Evolutionary conservation across 805 yeast genomes (phyloP).

Genomic region (Saturnispora zaruensis): DNA sequence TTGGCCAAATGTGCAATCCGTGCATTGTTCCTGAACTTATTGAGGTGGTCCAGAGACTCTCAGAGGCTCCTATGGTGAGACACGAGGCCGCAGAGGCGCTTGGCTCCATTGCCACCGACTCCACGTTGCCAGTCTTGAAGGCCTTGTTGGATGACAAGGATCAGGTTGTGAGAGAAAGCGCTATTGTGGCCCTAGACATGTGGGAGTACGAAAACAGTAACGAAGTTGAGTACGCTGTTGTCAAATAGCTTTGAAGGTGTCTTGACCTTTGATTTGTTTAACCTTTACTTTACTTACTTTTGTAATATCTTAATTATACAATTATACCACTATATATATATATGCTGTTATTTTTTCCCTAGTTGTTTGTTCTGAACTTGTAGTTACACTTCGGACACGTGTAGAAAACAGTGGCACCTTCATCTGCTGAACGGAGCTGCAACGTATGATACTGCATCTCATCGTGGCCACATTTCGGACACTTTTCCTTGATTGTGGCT

Average conservation of each 20-base stretch:
- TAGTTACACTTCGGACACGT: constrained; percentile 92
- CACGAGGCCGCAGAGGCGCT: constrained; percentile 99
- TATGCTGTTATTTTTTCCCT: not conserved
- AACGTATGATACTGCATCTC: constrained; percentile 97
- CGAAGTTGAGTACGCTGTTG: constrained; percentile 66
- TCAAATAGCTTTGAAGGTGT: constrained; percentile 2
- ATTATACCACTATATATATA: not conserved
- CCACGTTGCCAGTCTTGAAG: constrained; percentile 81
- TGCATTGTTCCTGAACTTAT: constrained; percentile 82
- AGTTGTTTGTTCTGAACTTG: constrained; percentile 85
- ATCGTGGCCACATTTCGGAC: constrained; percentile 98
- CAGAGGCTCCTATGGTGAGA: constrained; percentile 97
- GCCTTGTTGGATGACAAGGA: constrained; percentile 73
- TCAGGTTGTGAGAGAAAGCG: constrained; percentile 91
- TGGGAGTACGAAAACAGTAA: constrained; percentile 86
- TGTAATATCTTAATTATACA: not conserved
- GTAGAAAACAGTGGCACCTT: constrained; percentile 98
- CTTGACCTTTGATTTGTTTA: not conserved
- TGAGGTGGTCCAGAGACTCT: constrained; percentile 64
- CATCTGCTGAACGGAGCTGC: constrained; percentile 96
- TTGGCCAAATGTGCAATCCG: constrained; percentile 94
- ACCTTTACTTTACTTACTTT: not conserved
- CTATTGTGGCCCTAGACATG: constrained; percentile 96
- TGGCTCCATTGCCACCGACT: constrained; percentile 94
- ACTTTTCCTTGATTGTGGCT: constrained; percentile 92